Evolutionary conservation across 345 rosid species (phyloP).

Genomic region (Sisymbrium altissimum): DNA sequence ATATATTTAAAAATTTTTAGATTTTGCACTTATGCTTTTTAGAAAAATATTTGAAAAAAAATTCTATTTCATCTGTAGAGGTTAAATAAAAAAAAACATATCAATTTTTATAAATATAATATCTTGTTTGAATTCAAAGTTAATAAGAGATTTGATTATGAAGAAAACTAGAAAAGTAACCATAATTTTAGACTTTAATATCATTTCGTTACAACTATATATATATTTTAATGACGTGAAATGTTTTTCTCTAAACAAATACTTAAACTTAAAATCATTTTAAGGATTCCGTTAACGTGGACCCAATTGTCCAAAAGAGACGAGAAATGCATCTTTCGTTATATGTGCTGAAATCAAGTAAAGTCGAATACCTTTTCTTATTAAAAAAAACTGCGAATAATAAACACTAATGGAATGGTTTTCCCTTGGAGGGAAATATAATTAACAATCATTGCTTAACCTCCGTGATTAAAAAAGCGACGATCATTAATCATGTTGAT

Average conservation of each 20-base stretch:
- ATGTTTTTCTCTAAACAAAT: not conserved
- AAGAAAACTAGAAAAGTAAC: not conserved
- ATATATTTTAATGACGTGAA: not conserved
- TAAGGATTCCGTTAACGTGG: slow-evolving; percentile 11
- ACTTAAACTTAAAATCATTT: not conserved
- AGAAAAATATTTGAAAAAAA: too few species aligned
- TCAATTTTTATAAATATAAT: not conserved
- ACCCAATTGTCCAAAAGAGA: slow-evolving; percentile 13
- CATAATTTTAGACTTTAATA: not conserved
- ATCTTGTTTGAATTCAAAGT: not conserved
- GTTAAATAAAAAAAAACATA: not conserved
- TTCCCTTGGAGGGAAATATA: not conserved
- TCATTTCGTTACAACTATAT: not conserved
- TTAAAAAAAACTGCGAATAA: not conserved
- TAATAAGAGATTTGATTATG: not conserved
- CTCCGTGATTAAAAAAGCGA: not conserved
- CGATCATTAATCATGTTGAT: not conserved
- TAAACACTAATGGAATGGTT: not conserved
- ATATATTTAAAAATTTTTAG: not conserved
- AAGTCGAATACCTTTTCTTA: slow-evolving; percentile 26
- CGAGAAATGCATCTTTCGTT: not conserved
- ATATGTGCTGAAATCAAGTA: slow-evolving; percentile 18
- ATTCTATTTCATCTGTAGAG: too few species aligned
- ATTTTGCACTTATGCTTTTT: not conserved
- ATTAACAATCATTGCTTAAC: slow-evolving; percentile 9